These are phyloP conservation scores for Saksenaea vasiformis DNA, from an alignment of 371 early-diverging fungal genomes.

Conservation along the genomic window DNA sequence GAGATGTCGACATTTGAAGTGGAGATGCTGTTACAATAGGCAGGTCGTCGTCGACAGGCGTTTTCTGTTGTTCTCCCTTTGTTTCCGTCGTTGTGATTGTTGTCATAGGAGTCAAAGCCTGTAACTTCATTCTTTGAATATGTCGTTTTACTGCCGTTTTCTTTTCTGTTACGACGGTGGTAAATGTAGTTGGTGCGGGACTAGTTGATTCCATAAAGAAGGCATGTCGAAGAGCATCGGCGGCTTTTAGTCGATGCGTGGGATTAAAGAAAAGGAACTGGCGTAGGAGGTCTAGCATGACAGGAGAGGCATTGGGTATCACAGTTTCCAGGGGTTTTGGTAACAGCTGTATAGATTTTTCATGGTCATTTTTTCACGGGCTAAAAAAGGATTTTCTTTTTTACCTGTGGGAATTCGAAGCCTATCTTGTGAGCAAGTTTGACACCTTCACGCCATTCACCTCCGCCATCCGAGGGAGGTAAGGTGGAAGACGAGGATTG, in stretches of 20 bases:
- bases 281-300: constrained; percentile 24
- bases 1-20: background rate
- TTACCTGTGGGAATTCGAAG: constrained; percentile 64
- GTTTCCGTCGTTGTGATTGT: constrained; percentile 4
- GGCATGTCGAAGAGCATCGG: constrained; percentile 13
- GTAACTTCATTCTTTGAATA: background rate
- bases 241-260: constrained; percentile 14
- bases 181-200: background rate
- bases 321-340: constrained; percentile 3
- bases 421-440: constrained; percentile 64
- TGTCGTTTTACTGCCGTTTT: background rate
- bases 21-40: background rate
- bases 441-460: constrained; percentile 70
- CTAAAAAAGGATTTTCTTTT: background rate
- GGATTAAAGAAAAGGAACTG: constrained; percentile 26
- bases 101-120: constrained; percentile 2
- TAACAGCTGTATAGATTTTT: background rate
- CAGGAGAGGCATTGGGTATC: constrained; percentile 21
- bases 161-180: background rate
- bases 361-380: background rate
- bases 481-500: constrained; percentile 6
- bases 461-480: constrained; percentile 42
- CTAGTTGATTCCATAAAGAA: constrained; percentile 5
- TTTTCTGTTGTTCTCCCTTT: background rate
- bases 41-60: background rate